Evolutionary conservation across 768 basidiomycete genomes (phyloP), one percentile per base, ranked within the genome.

Genomic region (Suillus variegatus): DNA sequence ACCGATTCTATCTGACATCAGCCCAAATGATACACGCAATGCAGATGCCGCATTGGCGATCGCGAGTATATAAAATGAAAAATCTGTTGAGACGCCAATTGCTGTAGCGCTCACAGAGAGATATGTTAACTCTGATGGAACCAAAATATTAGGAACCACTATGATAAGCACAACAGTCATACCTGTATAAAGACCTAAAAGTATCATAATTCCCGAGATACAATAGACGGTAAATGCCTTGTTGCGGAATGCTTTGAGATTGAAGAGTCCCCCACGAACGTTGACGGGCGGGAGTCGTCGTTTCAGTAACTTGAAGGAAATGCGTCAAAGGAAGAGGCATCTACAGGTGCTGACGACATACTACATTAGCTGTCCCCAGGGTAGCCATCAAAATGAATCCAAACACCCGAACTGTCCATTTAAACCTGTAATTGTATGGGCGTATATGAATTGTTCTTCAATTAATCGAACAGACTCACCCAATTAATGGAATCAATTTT

Each of bases 371-470:
- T 14, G 84, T 72, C 4, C 82, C 82, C 6, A 92, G 79, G 1
- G 82, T 72, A 18, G 81, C 66, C 1, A 89, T 66, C 0, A 91
- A 72, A 14, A 91, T 84, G 67, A 92, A 86, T 2, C 86, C 91
- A 51, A 92, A 76, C 38, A 88, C 84, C 9, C 92, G 82, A 81
- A 90, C 85, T 0, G 91, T 91, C 92, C 92, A 93, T 67, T 80
- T 79, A 74, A 93, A 93, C 20, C 91, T 92, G 55, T 14, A 14
- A 22, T 8, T 4, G 57, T 4, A 13, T 64, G 54, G 20, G 54
- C 14, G 4, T 16, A 41, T 25, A 7, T 13, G 3, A 58, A 28
- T 32, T 44, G 10, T 14, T 10, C 3, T 18, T 20, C 18, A 9
- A 40, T 46, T n/a, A 40, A 4, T 28, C 14, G 14, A 6, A 79